Conservation (phyloP, 345 rosid species). For the Kernera saxatilis region DNA sequence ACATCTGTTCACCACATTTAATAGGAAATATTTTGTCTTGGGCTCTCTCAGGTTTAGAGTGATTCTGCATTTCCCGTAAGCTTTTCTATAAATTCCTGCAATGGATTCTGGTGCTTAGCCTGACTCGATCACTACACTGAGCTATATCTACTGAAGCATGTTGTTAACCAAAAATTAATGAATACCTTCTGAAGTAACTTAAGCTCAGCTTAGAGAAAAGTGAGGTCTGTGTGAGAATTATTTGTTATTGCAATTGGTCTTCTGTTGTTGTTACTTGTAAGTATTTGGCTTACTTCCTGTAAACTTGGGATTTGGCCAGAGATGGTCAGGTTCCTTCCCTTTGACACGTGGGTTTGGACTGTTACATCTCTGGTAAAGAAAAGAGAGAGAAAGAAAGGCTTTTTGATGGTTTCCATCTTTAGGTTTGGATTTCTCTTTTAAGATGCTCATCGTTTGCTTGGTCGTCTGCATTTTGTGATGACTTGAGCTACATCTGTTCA, state of each 20-base stretch:
- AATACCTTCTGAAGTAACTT: neutral
- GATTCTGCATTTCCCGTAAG: neutral
- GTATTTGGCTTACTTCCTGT: neutral
- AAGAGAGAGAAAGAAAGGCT: slow-evolving; percentile 26
- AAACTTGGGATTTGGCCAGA: slow-evolving; percentile 6
- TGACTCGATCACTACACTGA: neutral
- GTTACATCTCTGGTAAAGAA: slow-evolving; percentile 48
- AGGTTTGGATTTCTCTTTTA: slow-evolving; percentile 21
- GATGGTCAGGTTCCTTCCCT: slow-evolving; percentile 40
- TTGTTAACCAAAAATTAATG: neutral
- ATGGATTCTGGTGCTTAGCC: neutral
- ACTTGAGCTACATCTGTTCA: slow-evolving; percentile 31
- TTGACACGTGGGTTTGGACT: slow-evolving; percentile 25
- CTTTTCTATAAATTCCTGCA: neutral
- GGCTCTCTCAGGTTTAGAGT: neutral
- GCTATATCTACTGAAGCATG: neutral
- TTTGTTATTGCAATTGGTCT: neutral
- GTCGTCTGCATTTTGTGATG: slow-evolving; percentile 13
- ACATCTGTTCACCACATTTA: slow-evolving; percentile 27
- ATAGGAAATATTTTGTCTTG: neutral
- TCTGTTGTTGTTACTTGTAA: neutral
- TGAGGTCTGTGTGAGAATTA: neutral
- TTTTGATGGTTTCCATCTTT: slow-evolving; percentile 39
- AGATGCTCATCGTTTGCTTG: slow-evolving; percentile 35
- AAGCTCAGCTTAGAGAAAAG: neutral